Conservation (phyloP, 1,139 yeast genomes). For the Magnusiomyces sp. region DNA sequence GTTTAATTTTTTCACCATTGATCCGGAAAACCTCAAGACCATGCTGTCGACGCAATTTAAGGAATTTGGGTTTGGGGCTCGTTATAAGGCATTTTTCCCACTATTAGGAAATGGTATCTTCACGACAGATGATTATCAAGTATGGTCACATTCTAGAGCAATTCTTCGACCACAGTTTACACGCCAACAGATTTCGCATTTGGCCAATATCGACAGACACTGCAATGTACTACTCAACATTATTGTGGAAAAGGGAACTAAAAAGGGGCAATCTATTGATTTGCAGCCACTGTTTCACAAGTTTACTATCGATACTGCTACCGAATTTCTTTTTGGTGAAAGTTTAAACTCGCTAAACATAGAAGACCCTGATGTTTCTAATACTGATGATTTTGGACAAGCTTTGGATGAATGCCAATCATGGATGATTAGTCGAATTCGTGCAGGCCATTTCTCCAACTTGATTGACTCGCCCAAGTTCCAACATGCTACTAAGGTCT, state of each 20-base stretch:
- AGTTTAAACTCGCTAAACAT: conserved; percentile 35
- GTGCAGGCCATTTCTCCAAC: conserved; percentile 34
- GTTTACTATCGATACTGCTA: conserved; percentile 50
- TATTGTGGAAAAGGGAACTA: conserved; percentile 27
- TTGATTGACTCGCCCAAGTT: conserved; percentile 33
- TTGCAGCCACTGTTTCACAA: conserved; percentile 43
- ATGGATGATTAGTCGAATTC: conserved; percentile 33
- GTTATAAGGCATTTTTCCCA: conserved; percentile 39
- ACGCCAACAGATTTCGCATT: conserved; percentile 44
- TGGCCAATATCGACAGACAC: conserved; percentile 40
- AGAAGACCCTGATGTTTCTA: conserved; percentile 10
- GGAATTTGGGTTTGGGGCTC: conserved; percentile 42
- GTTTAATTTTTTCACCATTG: conserved; percentile 30
- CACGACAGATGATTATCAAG: conserved; percentile 39
- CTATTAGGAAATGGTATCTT: conserved; percentile 50
- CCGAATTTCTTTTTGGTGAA: conserved; percentile 52
- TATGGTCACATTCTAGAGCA: conserved; percentile 47
- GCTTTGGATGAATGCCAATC: conserved; percentile 40
- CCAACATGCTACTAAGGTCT: conserved; percentile 22
- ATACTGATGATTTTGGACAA: conserved; percentile 34
- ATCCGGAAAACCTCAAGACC: conserved; percentile 39
- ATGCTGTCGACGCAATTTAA: conserved; percentile 35
- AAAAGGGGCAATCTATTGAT: conserved; percentile 30
- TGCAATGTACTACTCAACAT: conserved; percentile 34
- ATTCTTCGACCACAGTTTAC: conserved; percentile 48